phyloP scores from a whole-genome alignment of 257 asterid species.

The Solanum boliviense region DNA sequence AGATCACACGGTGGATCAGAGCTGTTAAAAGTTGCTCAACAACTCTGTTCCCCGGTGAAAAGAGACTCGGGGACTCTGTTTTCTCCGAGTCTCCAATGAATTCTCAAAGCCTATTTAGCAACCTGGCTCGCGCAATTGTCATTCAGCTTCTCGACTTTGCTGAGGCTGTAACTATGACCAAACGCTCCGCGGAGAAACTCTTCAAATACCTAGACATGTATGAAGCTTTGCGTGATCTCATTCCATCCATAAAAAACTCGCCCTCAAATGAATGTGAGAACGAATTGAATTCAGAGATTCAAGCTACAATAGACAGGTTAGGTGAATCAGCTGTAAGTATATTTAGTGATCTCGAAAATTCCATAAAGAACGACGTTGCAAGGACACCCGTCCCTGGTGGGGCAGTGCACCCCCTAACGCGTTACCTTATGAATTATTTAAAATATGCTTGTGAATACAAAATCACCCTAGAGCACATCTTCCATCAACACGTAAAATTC shows the following conservation, averaged over 20 bases:
- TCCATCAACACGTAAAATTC: constrained; percentile 16
- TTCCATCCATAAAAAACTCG: constrained; percentile 25
- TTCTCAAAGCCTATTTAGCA: constrained; percentile 25
- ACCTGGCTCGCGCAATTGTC: constrained; percentile 48
- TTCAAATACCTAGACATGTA: constrained; percentile 70
- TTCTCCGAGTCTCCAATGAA: constrained; percentile 35
- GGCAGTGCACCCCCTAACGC: constrained; percentile 87
- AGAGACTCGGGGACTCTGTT: constrained; percentile 31
- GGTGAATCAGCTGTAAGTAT: constrained; percentile 60
- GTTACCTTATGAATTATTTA: constrained; percentile 76
- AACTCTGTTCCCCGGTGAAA: constrained; percentile 46
- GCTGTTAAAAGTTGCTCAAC: constrained; percentile 37
- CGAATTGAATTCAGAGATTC: constrained; percentile 35
- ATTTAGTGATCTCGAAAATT: constrained; percentile 57
- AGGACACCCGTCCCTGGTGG: constrained; percentile 71
- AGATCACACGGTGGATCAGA: constrained; percentile 60
- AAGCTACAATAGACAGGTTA: constrained; percentile 33
- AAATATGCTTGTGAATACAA: constrained; percentile 66
- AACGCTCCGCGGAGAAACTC: constrained; percentile 68
- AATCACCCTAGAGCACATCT: constrained; percentile 42
- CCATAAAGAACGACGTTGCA: constrained; percentile 49
- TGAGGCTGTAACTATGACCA: constrained; percentile 59
- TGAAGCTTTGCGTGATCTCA: constrained; percentile 43
- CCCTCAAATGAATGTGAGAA: constrained; percentile 16
- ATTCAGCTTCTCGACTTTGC: constrained; percentile 73